These are phyloP conservation scores for Nakazawaea ishiwadae DNA, from an alignment of 805 yeast species.

Conservation along the genomic window DNA sequence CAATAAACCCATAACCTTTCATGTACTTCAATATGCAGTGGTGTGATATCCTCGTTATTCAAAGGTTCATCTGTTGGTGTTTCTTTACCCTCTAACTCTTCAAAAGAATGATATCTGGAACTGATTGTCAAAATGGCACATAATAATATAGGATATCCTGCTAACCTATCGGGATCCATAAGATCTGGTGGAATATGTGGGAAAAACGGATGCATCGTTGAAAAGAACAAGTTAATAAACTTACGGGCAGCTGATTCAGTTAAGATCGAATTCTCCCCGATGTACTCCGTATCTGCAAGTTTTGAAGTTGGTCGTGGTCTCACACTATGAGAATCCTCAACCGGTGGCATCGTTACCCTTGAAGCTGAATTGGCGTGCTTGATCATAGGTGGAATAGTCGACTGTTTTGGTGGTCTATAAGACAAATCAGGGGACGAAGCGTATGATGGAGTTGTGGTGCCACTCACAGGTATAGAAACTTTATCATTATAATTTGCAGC, in stretches of 20 bases:
- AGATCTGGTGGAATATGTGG: constrained; percentile 80
- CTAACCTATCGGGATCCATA: constrained; percentile 59
- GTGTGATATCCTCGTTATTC: neutral
- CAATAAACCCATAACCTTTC: constrained; percentile 81
- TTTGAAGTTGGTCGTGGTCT: constrained; percentile 43
- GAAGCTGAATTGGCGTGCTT: constrained; percentile 8
- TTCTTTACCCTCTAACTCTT: constrained; percentile 28
- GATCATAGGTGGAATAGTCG: constrained; percentile 4
- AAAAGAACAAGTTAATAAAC: constrained; percentile 58
- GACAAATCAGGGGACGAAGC: neutral
- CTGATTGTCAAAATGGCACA: constrained; percentile 80
- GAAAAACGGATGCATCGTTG: constrained; percentile 83
- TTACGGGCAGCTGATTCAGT: constrained; percentile 57
- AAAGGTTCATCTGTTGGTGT: constrained; percentile 13
- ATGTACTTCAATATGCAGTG: constrained; percentile 58
- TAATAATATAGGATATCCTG: constrained; percentile 75
- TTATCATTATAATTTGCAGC: neutral
- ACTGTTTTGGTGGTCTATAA: neutral
- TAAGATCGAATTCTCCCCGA: constrained; percentile 52
- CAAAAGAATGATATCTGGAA: constrained; percentile 67
- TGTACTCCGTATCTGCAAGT: constrained; percentile 59
- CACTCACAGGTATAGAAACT: too few relatives aligned
- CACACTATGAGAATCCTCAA: constrained; percentile 34
- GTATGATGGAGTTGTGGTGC: too few relatives aligned
- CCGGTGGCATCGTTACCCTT: constrained; percentile 38